phyloP scores from a whole-genome alignment of 345 rosid genomes.

The Gossypium ekmanianum region DNA sequence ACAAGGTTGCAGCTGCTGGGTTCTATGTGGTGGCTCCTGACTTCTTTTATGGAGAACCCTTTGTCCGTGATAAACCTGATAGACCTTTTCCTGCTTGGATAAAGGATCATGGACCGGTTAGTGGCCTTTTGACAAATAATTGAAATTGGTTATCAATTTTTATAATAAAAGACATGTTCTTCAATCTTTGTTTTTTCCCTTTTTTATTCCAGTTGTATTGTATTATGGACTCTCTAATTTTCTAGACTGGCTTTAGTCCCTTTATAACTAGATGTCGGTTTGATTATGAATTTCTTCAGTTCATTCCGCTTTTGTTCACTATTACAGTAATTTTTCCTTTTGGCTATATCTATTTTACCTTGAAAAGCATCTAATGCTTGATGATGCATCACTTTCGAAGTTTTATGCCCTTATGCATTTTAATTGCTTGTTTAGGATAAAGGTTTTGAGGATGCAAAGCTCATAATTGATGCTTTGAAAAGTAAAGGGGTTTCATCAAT shows the following conservation, averaged over 20 bases:
- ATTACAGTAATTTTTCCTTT: background rate
- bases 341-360: too few species aligned
- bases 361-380: background rate
- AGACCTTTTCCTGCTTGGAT: constrained; percentile 52
- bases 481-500: constrained; percentile 50
- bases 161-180: too few species aligned
- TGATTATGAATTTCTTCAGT: background rate
- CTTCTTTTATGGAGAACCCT: constrained; percentile 62
- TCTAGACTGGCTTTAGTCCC: background rate
- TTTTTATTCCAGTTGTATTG: background rate
- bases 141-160: background rate
- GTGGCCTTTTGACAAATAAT: constrained; percentile 20
- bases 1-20: constrained; percentile 76
- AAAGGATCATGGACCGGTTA: constrained; percentile 61
- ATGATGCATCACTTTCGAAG: background rate
- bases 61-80: constrained; percentile 32
- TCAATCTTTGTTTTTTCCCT: background rate
- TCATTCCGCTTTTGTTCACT: background rate
- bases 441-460: constrained; percentile 68
- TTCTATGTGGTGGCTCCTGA: constrained; percentile 69
- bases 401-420: constrained; percentile 11
- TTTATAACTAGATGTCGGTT: background rate
- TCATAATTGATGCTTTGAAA: constrained; percentile 53
- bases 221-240: background rate
- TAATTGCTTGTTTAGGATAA: constrained; percentile 45